Evolutionary conservation across 345 rosid genomes (phyloP).

Genomic region (Syzygium oleosum): DNA sequence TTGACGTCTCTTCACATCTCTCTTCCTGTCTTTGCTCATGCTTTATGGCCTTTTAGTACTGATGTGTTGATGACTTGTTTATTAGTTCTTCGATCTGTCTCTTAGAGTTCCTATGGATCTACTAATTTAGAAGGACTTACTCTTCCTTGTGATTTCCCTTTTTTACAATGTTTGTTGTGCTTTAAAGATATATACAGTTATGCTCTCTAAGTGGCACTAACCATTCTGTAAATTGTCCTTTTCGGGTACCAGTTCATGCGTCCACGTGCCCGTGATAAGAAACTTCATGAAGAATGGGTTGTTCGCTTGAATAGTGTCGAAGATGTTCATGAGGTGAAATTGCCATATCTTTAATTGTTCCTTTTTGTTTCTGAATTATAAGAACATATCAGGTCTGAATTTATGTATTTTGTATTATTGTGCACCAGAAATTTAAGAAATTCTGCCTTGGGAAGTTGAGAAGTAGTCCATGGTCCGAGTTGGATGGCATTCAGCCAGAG

Average conservation of each 20-base stretch:
- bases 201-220: not conserved
- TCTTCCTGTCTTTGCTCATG: no score
- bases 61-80: not conserved
- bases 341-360: not conserved
- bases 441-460: constrained; percentile 74
- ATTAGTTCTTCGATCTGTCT: not conserved
- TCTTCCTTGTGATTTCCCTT: not conserved
- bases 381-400: not conserved
- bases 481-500: constrained; percentile 91
- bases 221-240: not conserved
- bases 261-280: constrained; percentile 83
- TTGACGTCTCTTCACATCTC: no score
- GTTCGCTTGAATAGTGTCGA: constrained; percentile 56
- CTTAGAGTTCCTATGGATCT: not conserved
- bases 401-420: not conserved
- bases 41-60: not conserved
- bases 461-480: constrained; percentile 95
- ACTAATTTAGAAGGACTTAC: not conserved
- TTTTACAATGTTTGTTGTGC: not conserved
- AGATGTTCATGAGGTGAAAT: constrained; percentile 71
- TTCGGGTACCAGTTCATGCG: constrained; percentile 55
- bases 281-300: constrained; percentile 83
- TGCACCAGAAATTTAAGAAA: constrained; percentile 67
- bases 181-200: not conserved
- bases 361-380: not conserved